Evolutionary conservation across 108 stramenopile species (phyloP).

Genomic region (Pelagomonas calceolata): DNA sequence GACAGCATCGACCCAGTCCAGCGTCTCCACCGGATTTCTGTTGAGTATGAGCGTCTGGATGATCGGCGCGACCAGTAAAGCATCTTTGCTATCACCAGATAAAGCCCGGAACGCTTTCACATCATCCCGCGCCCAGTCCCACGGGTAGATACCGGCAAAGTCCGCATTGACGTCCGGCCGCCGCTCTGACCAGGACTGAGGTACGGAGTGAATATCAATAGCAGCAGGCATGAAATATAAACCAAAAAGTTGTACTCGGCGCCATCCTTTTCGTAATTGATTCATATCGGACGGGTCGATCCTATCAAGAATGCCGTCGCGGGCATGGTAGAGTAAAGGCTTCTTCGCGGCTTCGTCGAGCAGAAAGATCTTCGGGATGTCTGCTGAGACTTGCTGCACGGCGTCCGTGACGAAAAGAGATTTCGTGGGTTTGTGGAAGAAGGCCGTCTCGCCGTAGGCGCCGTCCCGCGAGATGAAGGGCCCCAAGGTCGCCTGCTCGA

Average conservation of each 20-base stretch:
- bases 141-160: conserved; percentile 70
- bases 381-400: conserved; percentile 62
- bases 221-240: conserved; percentile 73
- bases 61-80: conserved; percentile 78
- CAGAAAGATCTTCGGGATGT: conserved; percentile 58
- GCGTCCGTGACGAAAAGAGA: conserved; percentile 80
- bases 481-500: conserved; percentile 64
- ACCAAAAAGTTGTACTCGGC: conserved; percentile 70
- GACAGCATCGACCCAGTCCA: conserved; percentile 77
- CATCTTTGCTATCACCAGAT: conserved; percentile 32
- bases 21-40: conserved; percentile 62
- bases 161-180: conserved; percentile 65
- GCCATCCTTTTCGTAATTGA: conserved; percentile 57
- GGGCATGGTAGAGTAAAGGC: conserved; percentile 79
- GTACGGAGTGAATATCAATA: conserved; percentile 56
- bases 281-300: conserved; percentile 24
- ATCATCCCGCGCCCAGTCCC: conserved; percentile 65
- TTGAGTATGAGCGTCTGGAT: conserved; percentile 76
- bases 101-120: conserved; percentile 61
- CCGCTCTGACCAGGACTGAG: conserved; percentile 43
- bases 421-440: conserved; percentile 65
- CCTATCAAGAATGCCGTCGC: conserved; percentile 63
- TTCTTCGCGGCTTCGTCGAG: conserved; percentile 51
- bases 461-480: conserved; percentile 78
- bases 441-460: conserved; percentile 81